Conservation (phyloP, 23 red algal species). For the Gracilariopsis chorda region DNA sequence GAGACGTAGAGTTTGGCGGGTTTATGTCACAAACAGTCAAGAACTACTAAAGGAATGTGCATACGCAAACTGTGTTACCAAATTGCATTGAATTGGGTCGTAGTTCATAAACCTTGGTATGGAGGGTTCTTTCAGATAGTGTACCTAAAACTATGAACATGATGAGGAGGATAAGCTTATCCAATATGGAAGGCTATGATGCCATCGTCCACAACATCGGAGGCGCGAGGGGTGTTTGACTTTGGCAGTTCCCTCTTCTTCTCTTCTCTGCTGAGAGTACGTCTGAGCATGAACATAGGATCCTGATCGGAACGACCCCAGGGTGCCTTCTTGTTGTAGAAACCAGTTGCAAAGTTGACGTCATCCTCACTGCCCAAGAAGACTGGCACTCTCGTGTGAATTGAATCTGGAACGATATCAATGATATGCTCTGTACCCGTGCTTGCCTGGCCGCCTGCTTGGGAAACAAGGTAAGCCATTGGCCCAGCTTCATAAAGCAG, state of each 20-base stretch:
- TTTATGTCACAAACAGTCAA: no score
- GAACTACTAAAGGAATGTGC: no score
- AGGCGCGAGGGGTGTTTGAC: neutral
- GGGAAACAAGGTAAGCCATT: conserved; percentile 84
- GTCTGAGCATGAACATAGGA: conserved; percentile 92
- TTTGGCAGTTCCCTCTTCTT: neutral
- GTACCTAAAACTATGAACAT: no score
- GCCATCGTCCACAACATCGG: conserved; percentile 61
- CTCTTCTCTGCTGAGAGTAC: conserved; percentile 82
- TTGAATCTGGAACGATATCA: conserved; percentile 74
- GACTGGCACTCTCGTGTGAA: conserved; percentile 88
- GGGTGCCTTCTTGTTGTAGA: conserved; percentile 79
- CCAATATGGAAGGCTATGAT: conserved; percentile 69
- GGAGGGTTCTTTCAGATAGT: no score
- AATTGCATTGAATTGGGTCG: no score
- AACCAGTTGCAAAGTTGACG: conserved; percentile 70
- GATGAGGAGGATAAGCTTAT: no score
- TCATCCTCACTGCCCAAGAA: conserved; percentile 91
- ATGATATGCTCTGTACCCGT: conserved; percentile 77
- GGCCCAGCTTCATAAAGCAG: conserved; percentile 96
- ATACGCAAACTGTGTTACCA: no score
- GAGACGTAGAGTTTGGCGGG: no score
- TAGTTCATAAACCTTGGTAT: no score
- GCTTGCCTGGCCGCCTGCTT: conserved; percentile 87
- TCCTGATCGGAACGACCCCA: conserved; percentile 80